Evolutionary conservation across 768 basidiomycete genomes (phyloP).

Genomic region (Nidularia pulvinata): DNA sequence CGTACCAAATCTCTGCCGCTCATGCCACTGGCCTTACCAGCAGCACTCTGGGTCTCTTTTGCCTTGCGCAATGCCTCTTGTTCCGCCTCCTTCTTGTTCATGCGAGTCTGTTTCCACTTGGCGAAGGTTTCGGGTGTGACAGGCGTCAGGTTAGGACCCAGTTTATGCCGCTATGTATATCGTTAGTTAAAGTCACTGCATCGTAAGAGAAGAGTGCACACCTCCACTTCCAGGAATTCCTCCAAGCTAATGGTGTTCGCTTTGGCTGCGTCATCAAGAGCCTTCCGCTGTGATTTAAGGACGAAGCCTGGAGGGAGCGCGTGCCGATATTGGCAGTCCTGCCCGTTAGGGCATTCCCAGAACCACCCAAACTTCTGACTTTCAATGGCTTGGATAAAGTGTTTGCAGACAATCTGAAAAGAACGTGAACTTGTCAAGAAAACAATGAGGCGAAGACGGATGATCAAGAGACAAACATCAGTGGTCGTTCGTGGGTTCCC

Average conservation of each 20-base stretch:
- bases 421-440: background rate
- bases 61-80: slow-evolving; percentile 77
- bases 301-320: slow-evolving; percentile 96
- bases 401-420: slow-evolving; percentile 93
- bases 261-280: slow-evolving; percentile 88
- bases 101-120: slow-evolving; percentile 91
- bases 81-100: slow-evolving; percentile 96
- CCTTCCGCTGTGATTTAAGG: slow-evolving; percentile 92
- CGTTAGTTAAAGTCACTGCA: background rate
- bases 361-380: slow-evolving; percentile 94
- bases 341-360: slow-evolving; percentile 93
- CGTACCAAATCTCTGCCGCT: slow-evolving; percentile 91
- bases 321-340: slow-evolving; percentile 91
- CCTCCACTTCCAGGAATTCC: slow-evolving; percentile 98
- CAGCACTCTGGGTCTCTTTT: slow-evolving; percentile 78
- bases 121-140: slow-evolving; percentile 93
- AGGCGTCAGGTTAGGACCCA: slow-evolving; percentile 87
- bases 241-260: slow-evolving; percentile 89
- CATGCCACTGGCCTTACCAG: slow-evolving; percentile 93
- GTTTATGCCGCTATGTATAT: slow-evolving; percentile 80
- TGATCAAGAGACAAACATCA: slow-evolving; percentile 54
- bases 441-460: background rate
- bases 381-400: slow-evolving; percentile 97
- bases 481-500: slow-evolving; percentile 93
- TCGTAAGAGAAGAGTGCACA: slow-evolving; percentile 24